Evolutionary conservation across 352 stramenopile genomes (phyloP).

Genomic region (Phytophthora nicotianae): DNA sequence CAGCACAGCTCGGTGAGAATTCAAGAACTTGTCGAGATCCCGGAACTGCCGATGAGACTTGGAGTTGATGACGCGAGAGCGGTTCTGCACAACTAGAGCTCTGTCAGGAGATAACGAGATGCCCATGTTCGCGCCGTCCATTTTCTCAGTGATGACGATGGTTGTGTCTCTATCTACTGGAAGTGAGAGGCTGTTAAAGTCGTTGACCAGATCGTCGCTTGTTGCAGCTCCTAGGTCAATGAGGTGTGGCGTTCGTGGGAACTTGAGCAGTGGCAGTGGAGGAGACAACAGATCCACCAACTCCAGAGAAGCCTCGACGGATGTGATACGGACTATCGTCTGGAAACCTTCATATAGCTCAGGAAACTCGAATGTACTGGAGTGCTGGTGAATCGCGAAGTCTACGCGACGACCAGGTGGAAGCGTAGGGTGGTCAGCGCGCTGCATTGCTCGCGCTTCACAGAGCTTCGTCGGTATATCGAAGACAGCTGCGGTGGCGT

Average conservation of each 20-base stretch:
- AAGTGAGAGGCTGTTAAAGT: conserved; percentile 1
- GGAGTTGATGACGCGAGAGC: conserved; percentile 68
- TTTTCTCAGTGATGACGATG: conserved; percentile 80
- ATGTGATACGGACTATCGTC: conserved; percentile 57
- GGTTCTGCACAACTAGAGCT: conserved; percentile 78
- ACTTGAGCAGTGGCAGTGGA: conserved; percentile 58
- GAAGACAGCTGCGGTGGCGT: conserved; percentile 69
- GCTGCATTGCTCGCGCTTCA: conserved; percentile 50
- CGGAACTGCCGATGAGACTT: conserved; percentile 71
- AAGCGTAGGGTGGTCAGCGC: conserved; percentile 48
- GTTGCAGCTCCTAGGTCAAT: conserved; percentile 63
- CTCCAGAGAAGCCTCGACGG: conserved; percentile 43
- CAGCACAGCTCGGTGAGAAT: conserved; percentile 44
- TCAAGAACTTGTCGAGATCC: conserved; percentile 64
- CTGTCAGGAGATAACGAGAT: conserved; percentile 62
- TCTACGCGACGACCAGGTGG: conserved; percentile 48
- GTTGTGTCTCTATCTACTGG: conserved; percentile 15
- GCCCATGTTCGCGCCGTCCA: conserved; percentile 87
- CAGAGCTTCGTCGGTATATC: conserved; percentile 52
- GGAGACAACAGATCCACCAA: conserved; percentile 42
- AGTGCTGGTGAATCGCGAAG: conserved; percentile 50
- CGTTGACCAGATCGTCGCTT: conserved; percentile 53
- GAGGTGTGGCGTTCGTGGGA: conserved; percentile 65
- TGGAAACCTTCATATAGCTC: conserved; percentile 54
- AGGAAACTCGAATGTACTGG: conserved; percentile 43